These are phyloP conservation scores for Guadua angustifolia DNA, from an alignment of 176 grass and related monocot species.

Conservation along the genomic window DNA sequence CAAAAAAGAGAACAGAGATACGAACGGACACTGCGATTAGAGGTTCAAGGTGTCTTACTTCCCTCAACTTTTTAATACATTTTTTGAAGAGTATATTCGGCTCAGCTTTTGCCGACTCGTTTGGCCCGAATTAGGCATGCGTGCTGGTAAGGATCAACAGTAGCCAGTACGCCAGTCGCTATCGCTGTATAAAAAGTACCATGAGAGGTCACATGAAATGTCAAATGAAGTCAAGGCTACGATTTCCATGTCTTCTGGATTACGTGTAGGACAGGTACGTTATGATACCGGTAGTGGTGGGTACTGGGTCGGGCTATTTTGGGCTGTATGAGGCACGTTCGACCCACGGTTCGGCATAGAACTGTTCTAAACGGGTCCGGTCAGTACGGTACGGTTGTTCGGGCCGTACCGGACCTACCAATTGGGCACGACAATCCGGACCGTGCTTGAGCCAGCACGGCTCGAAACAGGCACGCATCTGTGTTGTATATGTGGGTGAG, in stretches of 20 bases:
- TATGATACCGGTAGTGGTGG: slow-evolving; percentile 4
- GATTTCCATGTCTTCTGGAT: neutral
- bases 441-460: no score
- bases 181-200: neutral
- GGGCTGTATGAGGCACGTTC: no score
- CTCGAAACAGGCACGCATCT: no score
- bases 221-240: slow-evolving; percentile 23
- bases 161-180: neutral
- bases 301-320: no score
- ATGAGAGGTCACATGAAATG: slow-evolving; percentile 40
- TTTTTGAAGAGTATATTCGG: neutral
- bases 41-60: no score
- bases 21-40: neutral
- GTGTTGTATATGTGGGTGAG: no score
- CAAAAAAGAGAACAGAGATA: no score
- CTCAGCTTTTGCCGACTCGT: neutral
- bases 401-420: no score
- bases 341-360: no score
- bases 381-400: no score
- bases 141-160: neutral
- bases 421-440: no score
- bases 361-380: no score
- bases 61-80: neutral
- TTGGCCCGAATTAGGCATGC: neutral
- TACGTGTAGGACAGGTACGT: neutral